Evolutionary conservation across 805 yeast species (phyloP), one percentile per base, ranked within the genome.

Genomic region (Metschnikowia noctiluminum): DNA sequence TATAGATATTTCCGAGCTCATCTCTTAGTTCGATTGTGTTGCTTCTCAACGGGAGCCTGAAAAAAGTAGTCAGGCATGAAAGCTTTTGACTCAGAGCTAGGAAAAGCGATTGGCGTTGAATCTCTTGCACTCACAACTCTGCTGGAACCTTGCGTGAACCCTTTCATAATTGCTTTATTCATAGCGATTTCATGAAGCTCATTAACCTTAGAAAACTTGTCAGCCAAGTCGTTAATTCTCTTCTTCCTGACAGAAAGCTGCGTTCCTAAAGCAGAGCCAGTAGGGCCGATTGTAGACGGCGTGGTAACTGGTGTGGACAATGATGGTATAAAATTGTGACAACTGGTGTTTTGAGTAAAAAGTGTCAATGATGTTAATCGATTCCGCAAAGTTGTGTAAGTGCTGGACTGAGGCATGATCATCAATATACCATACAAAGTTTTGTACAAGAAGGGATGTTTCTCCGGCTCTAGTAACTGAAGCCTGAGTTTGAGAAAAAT

Each of bases 361-460:
- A 35, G 27, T 1, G 57, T 50, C 43, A 57, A 45, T 1, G 87
- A 74, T 43, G 79, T 79, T 43, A 94, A 73, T 51, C 99, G 75
- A 59, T 85, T 87, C 55, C 85, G 85, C 54, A 94, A 73, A 0
- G 87, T 81, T n/a, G 79, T 82, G 63, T 89, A 94, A 0, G 98
- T 96, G 11, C 88, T 79, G 0, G 97, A 89, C 63, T 94, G 99
- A 0, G 99, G 99, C 43, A 94, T 68, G 6, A 94, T 76, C 99
- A 94, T 94, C 50, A 94, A 71, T 30, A 94, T 78, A 1, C 98
- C 99, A 63, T 89, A 94, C 30, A 94, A 76, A 45, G 96, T 87
- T 62, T 89, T 89, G 74, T 85, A 88, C 32, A 94, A 69, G 59
- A 78, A 87, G 1, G 95, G 96, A 62, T 87, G 78, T 53, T 78